Evolutionary conservation across 2,329 filamentous ascomycete genomes (phyloP).

Genomic region (Capronia coronata): DNA sequence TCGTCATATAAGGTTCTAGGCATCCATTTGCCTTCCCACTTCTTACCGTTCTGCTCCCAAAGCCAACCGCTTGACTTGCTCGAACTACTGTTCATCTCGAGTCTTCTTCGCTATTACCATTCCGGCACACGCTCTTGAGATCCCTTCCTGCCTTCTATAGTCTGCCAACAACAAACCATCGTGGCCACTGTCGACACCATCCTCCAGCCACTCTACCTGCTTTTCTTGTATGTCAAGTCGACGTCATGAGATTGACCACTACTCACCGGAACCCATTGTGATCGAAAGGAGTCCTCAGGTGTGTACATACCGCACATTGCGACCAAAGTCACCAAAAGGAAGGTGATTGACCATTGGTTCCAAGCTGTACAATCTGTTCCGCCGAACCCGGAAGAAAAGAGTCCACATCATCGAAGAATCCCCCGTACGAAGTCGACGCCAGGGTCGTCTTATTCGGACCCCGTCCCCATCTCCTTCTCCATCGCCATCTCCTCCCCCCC

Average conservation of each 20-base stretch:
- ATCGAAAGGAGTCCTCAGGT: constrained; percentile 22
- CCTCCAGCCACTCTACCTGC: too few relatives aligned
- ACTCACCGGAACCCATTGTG: constrained; percentile 16
- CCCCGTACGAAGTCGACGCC: constrained; percentile 19
- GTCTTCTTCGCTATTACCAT: not conserved
- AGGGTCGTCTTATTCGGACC: constrained; percentile 8
- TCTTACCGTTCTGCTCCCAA: too few relatives aligned
- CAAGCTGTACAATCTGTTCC: constrained; percentile 24
- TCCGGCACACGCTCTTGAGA: too few relatives aligned
- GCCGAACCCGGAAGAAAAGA: constrained; percentile 16
- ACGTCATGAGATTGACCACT: constrained; percentile 13
- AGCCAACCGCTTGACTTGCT: not conserved
- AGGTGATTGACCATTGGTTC: constrained; percentile 17
- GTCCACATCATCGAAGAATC: constrained; percentile 22
- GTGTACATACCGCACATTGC: constrained; percentile 20
- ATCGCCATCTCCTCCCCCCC: constrained; percentile 15
- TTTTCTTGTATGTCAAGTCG: constrained; percentile 20
- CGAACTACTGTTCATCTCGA: not conserved
- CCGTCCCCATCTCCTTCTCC: constrained; percentile 13
- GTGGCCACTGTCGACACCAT: too few relatives aligned
- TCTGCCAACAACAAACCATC: too few relatives aligned
- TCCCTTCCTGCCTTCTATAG: too few relatives aligned
- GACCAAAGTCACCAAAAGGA: constrained; percentile 5
- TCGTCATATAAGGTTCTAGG: constrained; percentile 11
- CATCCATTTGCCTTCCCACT: constrained; percentile 14